phyloP scores from a whole-genome alignment of 202 grass and related monocot species.

The Schoenoplectus tabernaemontani region DNA sequence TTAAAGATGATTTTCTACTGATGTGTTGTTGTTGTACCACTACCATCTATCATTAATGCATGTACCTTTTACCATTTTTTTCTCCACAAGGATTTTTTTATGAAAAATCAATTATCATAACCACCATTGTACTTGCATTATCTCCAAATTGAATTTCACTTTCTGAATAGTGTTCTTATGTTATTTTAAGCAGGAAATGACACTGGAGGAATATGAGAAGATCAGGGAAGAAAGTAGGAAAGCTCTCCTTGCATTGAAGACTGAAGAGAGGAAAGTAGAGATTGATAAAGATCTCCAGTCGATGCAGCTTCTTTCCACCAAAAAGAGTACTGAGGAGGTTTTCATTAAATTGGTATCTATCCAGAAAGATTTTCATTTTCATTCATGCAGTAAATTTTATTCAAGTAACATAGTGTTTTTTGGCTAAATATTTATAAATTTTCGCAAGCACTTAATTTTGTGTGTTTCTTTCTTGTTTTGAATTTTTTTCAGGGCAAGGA shows the following conservation, averaged over 20 bases:
- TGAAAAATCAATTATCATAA: neutral
- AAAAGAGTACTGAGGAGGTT: slow-evolving; percentile 58
- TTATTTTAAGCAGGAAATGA: slow-evolving; percentile 59
- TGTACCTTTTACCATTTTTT: neutral
- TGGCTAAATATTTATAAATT: neutral
- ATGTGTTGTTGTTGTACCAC: neutral
- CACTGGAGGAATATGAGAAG: slow-evolving; percentile 81
- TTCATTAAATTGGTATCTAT: slow-evolving; percentile 77
- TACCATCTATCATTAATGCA: neutral
- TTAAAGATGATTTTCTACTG: neutral
- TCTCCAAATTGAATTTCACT: neutral
- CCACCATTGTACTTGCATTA: neutral
- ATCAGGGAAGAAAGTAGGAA: slow-evolving; percentile 72
- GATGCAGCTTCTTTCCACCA: slow-evolving; percentile 62
- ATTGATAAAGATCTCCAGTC: slow-evolving; percentile 80
- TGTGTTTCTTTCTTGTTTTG: neutral
- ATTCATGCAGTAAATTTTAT: neutral
- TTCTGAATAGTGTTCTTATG: neutral
- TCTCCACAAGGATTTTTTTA: neutral
- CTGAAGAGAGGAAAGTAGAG: slow-evolving; percentile 78
- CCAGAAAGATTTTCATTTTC: slow-evolving; percentile 10
- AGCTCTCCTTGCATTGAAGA: slow-evolving; percentile 50
- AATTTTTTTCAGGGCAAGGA: slow-evolving; percentile 52
- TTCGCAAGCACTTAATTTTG: neutral
- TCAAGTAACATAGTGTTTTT: neutral